Evolutionary conservation across 1,284 basidiomycete species (phyloP), one percentile per base, ranked within the genome.

Genomic region (Apiotrichum sp.): DNA sequence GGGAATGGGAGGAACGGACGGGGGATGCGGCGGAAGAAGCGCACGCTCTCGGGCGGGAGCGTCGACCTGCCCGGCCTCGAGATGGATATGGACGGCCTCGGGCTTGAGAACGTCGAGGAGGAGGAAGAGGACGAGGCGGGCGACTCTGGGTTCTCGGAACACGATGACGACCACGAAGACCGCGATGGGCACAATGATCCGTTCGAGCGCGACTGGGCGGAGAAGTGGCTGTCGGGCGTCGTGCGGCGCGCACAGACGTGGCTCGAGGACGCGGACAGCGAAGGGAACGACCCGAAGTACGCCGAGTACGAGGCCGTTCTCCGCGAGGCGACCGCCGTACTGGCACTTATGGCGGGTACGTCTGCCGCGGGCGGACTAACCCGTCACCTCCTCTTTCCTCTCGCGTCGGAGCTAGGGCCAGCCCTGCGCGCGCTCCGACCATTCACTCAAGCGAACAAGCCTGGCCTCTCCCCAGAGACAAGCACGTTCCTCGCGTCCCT

Each of bases 301-400:
- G 48, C 46, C 13, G 53, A 57, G 47, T 34, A 45, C 35, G 57
- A 59, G 51, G 53, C 55, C 1, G 34, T 63, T 1, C 52, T 59
- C 22, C 56, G 57, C 29, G 78, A 81, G 31, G 87, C 87, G 0
- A 83, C 88, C 0, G 80, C 84, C 11, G 76, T 87, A 2, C 75
- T 88, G 2, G 84, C 85, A 0, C 77, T 80, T 52, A 84, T 83
- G 67, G 81, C 84, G 5, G 85, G 85, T 0, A 80, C 83, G 38
- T 78, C 83, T 9, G 71, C 73, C 29, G 71, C 72, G 6, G 70
- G 72, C 10, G 66, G 66, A 4, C 59, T 74, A 13, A 74, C 72
- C 33, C 62, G 72, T 6, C 72, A 74, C 56, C 66, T 74, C 13
- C 63, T 70, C 16, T 74, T 74, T 57, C 71, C 72, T 3, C 54